Evolutionary conservation across 1,139 yeast genomes (phyloP), one percentile per base, ranked within the genome.

Genomic region (Nadsonia commutata): DNA sequence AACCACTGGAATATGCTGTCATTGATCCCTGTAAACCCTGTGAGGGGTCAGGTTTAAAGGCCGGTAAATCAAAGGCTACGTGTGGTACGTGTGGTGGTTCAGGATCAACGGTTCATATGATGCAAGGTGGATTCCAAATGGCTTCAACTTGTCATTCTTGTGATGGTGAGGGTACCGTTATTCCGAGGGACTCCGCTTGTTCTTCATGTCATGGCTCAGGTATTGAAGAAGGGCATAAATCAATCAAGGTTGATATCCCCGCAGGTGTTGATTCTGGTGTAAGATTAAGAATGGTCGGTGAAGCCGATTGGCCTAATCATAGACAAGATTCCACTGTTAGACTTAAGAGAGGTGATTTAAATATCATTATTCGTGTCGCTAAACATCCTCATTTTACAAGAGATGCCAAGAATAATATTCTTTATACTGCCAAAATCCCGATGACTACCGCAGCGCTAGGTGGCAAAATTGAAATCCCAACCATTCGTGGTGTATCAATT

Each of bases 401-500:
- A 43, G 68, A 67, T 33, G n/a, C n/a, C n/a, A 81, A 81, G 38
- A 68, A 72, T 47, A 76, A 81, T 55, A 70, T 90, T 49, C 61
- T 81, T 46, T 72, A 76, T 55, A 67, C 70, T 33, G 76, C 79
- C 43, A 76, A 76, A 40, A 77, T 90, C 44, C 80, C 93, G 41
- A 83, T 86, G 78, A 90, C 98, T 1, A 90, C 98, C 0, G 98
- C 98, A 2, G 90, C 95, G 0, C 68, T 90, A 41, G 99, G 99
- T 46, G 99, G 99, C 31, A 78, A 76, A 43, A 72, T 90, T 22
- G 75, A 80, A 40, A 77, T 90, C 13, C 97, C 97, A 36, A 88
- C 97, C 0, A 72, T 90, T 31, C 86, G 80, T 51, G 86, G 84
- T 4, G 77, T 75, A 37, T 61, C 58, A 39, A 68, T 93, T 48